These are phyloP conservation scores for Lentinula sp. DNA, from an alignment of 768 basidiomycete genomes.

Conservation along the genomic window DNA sequence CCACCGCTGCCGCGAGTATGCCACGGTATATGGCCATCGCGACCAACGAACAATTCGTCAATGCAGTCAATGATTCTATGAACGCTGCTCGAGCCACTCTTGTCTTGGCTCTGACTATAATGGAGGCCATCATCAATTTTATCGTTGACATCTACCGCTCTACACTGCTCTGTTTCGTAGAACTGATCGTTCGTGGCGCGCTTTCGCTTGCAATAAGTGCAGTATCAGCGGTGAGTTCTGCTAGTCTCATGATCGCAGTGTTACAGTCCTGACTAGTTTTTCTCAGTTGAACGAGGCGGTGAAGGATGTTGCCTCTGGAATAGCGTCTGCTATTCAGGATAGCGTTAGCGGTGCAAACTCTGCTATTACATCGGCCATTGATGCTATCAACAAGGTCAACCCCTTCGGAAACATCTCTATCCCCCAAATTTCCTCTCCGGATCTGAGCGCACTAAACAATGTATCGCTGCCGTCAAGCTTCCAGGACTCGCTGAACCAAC, in stretches of 20 bases:
- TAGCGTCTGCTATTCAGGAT: slow-evolving; percentile 69
- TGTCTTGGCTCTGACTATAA: slow-evolving; percentile 67
- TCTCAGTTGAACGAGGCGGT: slow-evolving; percentile 68
- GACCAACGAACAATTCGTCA: slow-evolving; percentile 72
- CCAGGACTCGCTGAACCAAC: slow-evolving; percentile 59
- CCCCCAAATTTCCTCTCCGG: slow-evolving; percentile 72
- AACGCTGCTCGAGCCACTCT: slow-evolving; percentile 71
- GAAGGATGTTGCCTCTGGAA: slow-evolving; percentile 45
- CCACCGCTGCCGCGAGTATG: slow-evolving; percentile 77
- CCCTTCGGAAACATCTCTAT: slow-evolving; percentile 63
- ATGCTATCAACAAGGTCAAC: slow-evolving; percentile 70
- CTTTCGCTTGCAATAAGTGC: slow-evolving; percentile 76
- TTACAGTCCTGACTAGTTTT: slow-evolving; percentile 1
- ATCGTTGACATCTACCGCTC: slow-evolving; percentile 90
- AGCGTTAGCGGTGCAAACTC: slow-evolving; percentile 65
- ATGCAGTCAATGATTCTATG: slow-evolving; percentile 75
- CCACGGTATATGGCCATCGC: slow-evolving; percentile 85
- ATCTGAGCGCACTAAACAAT: slow-evolving; percentile 66
- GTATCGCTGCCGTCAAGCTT: slow-evolving; percentile 78
- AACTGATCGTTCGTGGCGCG: slow-evolving; percentile 79
- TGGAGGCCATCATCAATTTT: slow-evolving; percentile 89
- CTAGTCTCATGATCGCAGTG: not conserved
- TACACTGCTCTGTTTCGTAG: slow-evolving; percentile 89
- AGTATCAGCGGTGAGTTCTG: slow-evolving; percentile 64
- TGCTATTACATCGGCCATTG: slow-evolving; percentile 56